These are phyloP conservation scores for Trichophyton benhamiae DNA, from an alignment of 2,329 filamentous ascomycete genomes.

Conservation along the genomic window DNA sequence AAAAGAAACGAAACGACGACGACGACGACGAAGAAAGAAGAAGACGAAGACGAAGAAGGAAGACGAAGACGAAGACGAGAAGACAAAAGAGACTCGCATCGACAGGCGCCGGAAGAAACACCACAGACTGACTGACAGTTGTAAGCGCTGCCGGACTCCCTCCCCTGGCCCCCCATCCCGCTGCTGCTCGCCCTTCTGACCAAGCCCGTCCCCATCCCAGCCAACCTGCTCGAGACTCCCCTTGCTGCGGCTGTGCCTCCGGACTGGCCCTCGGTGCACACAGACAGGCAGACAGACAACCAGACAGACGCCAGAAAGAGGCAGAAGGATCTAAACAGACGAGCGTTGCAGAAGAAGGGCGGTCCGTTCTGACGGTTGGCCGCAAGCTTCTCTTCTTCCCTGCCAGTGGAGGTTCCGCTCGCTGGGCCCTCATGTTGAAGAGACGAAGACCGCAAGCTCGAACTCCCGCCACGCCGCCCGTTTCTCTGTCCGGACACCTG, in stretches of 20 bases:
- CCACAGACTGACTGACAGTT: too few relatives aligned
- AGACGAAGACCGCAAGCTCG: conserved; percentile 36
- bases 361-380: background rate
- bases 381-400: background rate
- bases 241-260: background rate
- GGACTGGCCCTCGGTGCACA: background rate
- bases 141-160: too few relatives aligned
- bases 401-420: conserved; percentile 18
- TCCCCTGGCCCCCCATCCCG: too few relatives aligned
- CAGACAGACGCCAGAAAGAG: background rate
- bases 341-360: background rate
- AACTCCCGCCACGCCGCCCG: conserved; percentile 23
- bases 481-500: conserved; percentile 14
- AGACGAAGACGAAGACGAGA: background rate
- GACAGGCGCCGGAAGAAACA: background rate
- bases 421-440: conserved; percentile 36
- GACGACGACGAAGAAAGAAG: too few relatives aligned
- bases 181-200: background rate
- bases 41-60: too few relatives aligned
- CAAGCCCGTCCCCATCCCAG: background rate
- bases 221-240: background rate
- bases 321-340: background rate
- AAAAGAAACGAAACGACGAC: background rate
- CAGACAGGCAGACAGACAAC: background rate
- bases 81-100: background rate